Conservation (phyloP, 75 land plant species). For the Picea sitchensis region DNA sequence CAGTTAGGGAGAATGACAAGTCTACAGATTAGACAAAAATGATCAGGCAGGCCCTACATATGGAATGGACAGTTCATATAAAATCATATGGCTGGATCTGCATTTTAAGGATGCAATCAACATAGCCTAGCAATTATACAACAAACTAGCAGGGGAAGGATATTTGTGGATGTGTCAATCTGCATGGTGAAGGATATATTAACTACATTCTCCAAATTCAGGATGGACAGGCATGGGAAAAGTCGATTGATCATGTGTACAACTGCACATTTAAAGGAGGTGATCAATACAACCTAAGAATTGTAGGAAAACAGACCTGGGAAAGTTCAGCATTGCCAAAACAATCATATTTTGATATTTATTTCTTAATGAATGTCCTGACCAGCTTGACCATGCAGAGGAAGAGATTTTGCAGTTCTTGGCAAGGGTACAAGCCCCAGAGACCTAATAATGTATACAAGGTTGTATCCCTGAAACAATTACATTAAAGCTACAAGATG, state of each 20-base stretch:
- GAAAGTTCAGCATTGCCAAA: neutral
- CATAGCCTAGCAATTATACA: no score
- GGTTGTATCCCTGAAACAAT: neutral
- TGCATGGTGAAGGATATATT: neutral
- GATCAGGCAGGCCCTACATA: neutral
- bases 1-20: neutral
- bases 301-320: neutral
- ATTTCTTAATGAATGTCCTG: neutral
- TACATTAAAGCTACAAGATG: neutral
- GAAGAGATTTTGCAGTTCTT: no score
- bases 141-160: no score
- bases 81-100: neutral
- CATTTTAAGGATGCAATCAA: no score
- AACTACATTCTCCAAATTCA: neutral
- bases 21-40: constrained; percentile 7
- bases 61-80: neutral
- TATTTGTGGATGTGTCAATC: neutral
- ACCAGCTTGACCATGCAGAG: neutral
- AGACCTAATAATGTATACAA: neutral
- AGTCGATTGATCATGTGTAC: neutral
- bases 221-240: neutral
- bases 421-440: no score
- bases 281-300: neutral
- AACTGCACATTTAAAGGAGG: neutral
- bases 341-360: neutral